Evolutionary conservation across 176 grass and related monocot genomes (phyloP).

Genomic region (Eragrostis curvula): DNA sequence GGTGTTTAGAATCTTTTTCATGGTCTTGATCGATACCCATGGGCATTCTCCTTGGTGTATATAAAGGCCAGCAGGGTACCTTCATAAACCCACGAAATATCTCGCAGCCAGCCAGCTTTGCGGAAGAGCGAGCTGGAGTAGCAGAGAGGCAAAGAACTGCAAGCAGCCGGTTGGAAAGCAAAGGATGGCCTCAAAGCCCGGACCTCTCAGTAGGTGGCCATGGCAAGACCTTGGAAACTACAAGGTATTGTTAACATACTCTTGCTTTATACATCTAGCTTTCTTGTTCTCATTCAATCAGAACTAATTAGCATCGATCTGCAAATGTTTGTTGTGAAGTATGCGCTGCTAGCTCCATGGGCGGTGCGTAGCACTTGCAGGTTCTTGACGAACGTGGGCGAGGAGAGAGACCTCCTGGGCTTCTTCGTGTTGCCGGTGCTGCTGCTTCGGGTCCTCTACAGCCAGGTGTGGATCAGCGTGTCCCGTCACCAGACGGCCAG

Average conservation of each 20-base stretch:
- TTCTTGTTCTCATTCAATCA: too few species aligned
- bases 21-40: background rate
- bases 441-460: conserved; percentile 69
- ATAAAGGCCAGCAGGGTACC: conserved; percentile 9
- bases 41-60: background rate
- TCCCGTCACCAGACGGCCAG: conserved; percentile 83
- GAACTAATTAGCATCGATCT: background rate
- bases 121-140: background rate
- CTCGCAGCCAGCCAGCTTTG: background rate
- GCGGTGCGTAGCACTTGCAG: conserved; percentile 50
- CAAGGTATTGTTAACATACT: conserved; percentile 40
- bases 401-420: conserved; percentile 40
- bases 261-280: too few species aligned
- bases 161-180: background rate
- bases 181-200: conserved; percentile 57
- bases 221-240: conserved; percentile 70
- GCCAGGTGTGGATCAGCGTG: conserved; percentile 87
- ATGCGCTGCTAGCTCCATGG: conserved; percentile 64
- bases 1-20: background rate
- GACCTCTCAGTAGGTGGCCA: conserved; percentile 63
- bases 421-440: conserved; percentile 51
- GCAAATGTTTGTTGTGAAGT: background rate
- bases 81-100: background rate
- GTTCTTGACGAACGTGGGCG: conserved; percentile 34
- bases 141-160: background rate